Conservation (phyloP, 306 rosid species). For the Medicago lupulina region DNA sequence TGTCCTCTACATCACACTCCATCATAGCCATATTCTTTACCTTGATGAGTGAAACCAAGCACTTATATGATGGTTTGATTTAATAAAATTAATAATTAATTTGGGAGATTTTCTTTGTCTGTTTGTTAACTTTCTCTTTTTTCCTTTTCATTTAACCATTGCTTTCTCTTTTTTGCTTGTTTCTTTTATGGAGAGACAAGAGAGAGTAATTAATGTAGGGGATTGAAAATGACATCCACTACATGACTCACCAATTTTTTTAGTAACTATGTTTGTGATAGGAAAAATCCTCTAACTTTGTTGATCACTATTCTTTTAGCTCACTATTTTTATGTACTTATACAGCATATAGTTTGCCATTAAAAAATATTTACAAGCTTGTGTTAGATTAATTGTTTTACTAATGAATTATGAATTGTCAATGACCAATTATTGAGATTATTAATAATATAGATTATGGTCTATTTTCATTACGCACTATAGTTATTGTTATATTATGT, state of each 20-base stretch:
- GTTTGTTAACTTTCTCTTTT: constrained; percentile 45
- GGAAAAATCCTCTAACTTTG: neutral
- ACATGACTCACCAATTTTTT: constrained; percentile 24
- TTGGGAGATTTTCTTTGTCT: constrained; percentile 60
- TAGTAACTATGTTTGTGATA: neutral
- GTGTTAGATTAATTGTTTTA: too few relatives aligned
- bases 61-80: constrained; percentile 49
- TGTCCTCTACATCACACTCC: constrained; percentile 54
- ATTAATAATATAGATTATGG: too few relatives aligned
- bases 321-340: too few relatives aligned
- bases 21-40: constrained; percentile 65
- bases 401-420: too few relatives aligned
- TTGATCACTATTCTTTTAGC: neutral
- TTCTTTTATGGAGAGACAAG: constrained; percentile 56
- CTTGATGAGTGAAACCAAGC: constrained; percentile 45
- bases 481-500: too few relatives aligned
- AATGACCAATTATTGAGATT: too few relatives aligned
- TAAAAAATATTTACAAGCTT: too few relatives aligned
- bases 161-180: constrained; percentile 50
- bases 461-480: too few relatives aligned
- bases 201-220: constrained; percentile 59
- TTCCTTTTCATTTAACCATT: constrained; percentile 26
- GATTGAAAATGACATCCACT: constrained; percentile 66
- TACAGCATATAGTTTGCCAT: too few relatives aligned
- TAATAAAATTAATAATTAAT: constrained; percentile 30